Evolutionary conservation across 2,329 filamentous ascomycete species (phyloP).

Genomic region (Ceratocystis huliohia): DNA sequence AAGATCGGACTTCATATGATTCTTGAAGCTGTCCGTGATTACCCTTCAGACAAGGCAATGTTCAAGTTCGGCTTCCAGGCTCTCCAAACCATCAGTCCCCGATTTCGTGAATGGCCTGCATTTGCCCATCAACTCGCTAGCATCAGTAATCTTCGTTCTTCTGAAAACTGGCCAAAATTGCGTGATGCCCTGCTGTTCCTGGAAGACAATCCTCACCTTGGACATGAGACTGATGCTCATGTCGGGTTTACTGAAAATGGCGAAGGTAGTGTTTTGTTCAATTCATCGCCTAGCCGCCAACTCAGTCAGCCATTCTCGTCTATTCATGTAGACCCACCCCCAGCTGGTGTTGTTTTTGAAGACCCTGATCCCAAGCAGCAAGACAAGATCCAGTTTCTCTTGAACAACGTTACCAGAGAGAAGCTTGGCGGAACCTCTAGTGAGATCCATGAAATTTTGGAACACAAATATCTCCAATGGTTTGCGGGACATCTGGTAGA

Average conservation of each 20-base stretch:
- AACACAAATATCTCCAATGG: constrained; percentile 81
- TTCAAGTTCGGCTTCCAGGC: constrained; percentile 97
- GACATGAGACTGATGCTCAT: not conserved
- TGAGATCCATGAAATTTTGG: constrained; percentile 66
- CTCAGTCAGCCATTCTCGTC: constrained; percentile 59
- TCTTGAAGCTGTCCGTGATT: constrained; percentile 83
- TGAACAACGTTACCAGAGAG: constrained; percentile 90
- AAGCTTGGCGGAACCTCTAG: constrained; percentile 75
- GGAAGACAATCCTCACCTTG: constrained; percentile 11
- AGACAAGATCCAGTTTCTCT: constrained; percentile 85
- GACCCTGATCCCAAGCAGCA: constrained; percentile 76
- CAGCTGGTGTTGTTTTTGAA: constrained; percentile 53
- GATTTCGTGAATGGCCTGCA: constrained; percentile 87
- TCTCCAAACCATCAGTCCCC: constrained; percentile 70
- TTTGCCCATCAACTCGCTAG: constrained; percentile 78
- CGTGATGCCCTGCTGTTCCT: constrained; percentile 12
- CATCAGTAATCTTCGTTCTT: constrained; percentile 69
- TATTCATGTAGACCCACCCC: constrained; percentile 60
- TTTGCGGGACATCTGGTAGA: constrained; percentile 92
- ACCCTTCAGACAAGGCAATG: constrained; percentile 74
- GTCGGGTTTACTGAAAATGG: constrained; percentile 4
- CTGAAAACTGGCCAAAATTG: constrained; percentile 62
- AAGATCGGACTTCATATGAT: constrained; percentile 97
- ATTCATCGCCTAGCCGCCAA: constrained; percentile 40
- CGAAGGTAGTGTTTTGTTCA: constrained; percentile 24